phyloP scores from a whole-genome alignment of 139 green algal species.

The Haematococcus sp. region DNA sequence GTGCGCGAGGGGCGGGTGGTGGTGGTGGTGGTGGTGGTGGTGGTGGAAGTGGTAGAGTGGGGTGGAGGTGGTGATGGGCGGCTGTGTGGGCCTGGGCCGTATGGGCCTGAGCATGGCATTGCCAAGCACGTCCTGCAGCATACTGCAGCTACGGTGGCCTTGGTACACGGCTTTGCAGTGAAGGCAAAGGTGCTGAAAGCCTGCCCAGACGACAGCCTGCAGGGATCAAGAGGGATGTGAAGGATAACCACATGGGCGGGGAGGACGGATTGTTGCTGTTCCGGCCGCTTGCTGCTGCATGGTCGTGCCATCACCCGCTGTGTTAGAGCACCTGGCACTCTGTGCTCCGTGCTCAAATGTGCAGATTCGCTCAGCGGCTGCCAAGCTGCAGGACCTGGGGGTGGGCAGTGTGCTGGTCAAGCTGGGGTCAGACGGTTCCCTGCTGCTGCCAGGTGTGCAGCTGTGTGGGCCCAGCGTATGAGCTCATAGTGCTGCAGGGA shows the following conservation, averaged over 20 bases:
- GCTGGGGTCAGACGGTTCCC: constrained; percentile 70
- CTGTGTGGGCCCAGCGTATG: not conserved
- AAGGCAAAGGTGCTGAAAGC: too few species aligned
- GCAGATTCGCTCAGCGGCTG: constrained; percentile 46
- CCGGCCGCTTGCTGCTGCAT: too few species aligned
- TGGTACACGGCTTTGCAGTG: too few species aligned
- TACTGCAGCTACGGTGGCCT: too few species aligned
- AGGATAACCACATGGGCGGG: too few species aligned
- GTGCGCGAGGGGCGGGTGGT: not conserved
- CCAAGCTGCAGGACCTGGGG: constrained; percentile 49
- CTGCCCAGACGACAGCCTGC: too few species aligned
- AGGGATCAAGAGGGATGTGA: too few species aligned
- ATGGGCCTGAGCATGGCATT: too few species aligned
- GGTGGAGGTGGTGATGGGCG: constrained; percentile 9
- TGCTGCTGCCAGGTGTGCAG: constrained; percentile 56
- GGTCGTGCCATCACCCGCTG: too few species aligned
- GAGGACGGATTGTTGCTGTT: too few species aligned
- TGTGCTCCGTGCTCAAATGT: not conserved
- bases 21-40: not conserved
- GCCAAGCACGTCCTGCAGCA: too few species aligned
- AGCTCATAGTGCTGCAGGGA: not conserved
- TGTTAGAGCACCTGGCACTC: too few species aligned
- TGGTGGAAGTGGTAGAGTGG: not conserved
- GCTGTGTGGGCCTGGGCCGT: not conserved
- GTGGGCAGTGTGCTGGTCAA: constrained; percentile 82